phyloP scores from a whole-genome alignment of 345 rosid genomes.

The Citropsis articulata region DNA sequence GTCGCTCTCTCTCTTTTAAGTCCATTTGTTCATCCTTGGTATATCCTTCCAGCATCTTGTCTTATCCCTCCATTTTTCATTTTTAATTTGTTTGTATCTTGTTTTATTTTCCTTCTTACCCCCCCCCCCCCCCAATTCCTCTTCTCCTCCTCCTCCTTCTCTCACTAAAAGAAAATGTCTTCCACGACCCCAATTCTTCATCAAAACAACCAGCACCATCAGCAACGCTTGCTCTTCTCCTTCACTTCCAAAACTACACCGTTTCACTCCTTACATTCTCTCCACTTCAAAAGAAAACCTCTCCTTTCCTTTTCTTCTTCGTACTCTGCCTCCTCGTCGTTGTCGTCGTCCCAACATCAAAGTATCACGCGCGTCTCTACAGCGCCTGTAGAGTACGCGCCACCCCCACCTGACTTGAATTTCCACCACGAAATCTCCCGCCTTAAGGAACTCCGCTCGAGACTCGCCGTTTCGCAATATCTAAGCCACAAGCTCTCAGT shows the following conservation, averaged over 20 bases:
- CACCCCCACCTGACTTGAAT: constrained; percentile 67
- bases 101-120: constrained; percentile 2
- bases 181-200: constrained; percentile 32
- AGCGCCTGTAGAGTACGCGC: constrained; percentile 58
- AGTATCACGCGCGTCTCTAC: constrained; percentile 54
- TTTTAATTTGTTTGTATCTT: constrained; percentile 15
- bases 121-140: neutral
- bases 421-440: constrained; percentile 65
- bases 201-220: constrained; percentile 19
- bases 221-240: constrained; percentile 22
- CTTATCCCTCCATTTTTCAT: constrained; percentile 35
- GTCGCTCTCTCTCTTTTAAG: neutral
- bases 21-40: constrained; percentile 26
- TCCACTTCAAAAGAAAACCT: constrained; percentile 27
- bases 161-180: constrained; percentile 41
- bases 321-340: constrained; percentile 20
- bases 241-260: constrained; percentile 25
- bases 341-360: neutral
- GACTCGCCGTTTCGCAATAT: constrained; percentile 37
- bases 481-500: constrained; percentile 36
- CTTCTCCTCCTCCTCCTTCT: neutral
- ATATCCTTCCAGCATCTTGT: constrained; percentile 69
- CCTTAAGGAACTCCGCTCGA: constrained; percentile 51
- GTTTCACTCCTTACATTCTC: constrained; percentile 18
- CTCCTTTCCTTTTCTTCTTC: constrained; percentile 24